phyloP scores from a whole-genome alignment of 306 rosid species.

The Acacia crassicarpa region DNA sequence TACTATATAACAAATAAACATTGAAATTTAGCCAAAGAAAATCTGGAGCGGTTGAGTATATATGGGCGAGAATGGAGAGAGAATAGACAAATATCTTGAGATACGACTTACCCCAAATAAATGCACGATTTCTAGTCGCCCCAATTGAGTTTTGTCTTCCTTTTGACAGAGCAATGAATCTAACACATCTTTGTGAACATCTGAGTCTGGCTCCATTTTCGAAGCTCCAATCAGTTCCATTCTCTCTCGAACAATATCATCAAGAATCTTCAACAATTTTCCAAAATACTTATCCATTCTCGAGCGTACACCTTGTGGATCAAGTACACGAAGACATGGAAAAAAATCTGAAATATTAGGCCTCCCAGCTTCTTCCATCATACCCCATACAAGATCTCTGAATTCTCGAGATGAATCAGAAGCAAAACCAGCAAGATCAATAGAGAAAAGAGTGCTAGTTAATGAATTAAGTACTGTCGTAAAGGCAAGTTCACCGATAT shows the following conservation, averaged over 20 bases:
- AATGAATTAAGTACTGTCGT: not conserved
- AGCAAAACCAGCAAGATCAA: not conserved
- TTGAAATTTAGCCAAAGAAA: too few species aligned
- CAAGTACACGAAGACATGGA: not conserved
- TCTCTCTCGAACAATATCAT: not conserved
- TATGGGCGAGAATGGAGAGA: not conserved
- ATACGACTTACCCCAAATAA: not conserved
- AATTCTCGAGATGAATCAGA: not conserved
- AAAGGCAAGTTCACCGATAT: not conserved
- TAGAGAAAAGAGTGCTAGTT: not conserved
- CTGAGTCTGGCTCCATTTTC: not conserved
- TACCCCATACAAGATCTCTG: not conserved
- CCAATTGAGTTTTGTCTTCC: not conserved
- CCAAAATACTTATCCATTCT: not conserved
- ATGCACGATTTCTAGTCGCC: not conserved
- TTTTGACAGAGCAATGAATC: not conserved
- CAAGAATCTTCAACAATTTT: not conserved
- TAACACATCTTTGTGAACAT: not conserved
- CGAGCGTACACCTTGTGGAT: not conserved
- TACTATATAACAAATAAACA: too few species aligned
- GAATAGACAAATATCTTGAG: not conserved
- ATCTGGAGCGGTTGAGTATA: not conserved
- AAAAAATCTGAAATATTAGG: not conserved
- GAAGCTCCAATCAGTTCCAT: not conserved
- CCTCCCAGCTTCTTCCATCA: not conserved